A percentile compares a stretch with the other conserved stretches of the same genome.
phyloP scores from a whole-genome alignment of 1,139 yeast species.

The Suhomyces atakaporum region DNA sequence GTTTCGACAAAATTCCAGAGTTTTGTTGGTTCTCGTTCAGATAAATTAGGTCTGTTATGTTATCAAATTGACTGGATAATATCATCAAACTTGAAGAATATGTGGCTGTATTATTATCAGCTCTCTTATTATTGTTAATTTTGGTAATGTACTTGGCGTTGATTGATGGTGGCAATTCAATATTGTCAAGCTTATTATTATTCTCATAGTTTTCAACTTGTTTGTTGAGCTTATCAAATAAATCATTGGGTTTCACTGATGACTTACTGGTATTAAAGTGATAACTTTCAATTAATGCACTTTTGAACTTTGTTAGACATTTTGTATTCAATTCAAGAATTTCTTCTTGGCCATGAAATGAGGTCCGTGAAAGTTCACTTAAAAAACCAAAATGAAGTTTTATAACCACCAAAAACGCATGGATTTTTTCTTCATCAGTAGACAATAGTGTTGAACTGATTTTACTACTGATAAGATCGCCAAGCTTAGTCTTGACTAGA shows the following conservation, averaged over 20 bases:
- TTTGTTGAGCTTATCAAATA: constrained; percentile 2
- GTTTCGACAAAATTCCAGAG: constrained; percentile 8
- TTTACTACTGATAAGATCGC: constrained; percentile 29
- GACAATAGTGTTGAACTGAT: constrained; percentile 28
- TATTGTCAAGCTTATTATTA: constrained; percentile 34
- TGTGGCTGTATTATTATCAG: constrained; percentile 6
- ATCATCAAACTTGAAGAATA: constrained; percentile 23
- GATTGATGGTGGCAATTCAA: constrained; percentile 43
- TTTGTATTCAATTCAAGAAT: constrained; percentile 15
- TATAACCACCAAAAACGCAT: constrained; percentile 29
- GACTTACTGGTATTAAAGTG: constrained; percentile 14
- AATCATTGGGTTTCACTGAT: neutral
- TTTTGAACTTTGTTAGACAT: constrained; percentile 19
- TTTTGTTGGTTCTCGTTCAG: neutral
- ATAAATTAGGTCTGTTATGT: constrained; percentile 3
- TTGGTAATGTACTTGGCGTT: constrained; percentile 33
- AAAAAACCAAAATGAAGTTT: constrained; percentile 32
- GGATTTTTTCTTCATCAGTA: constrained; percentile 37
- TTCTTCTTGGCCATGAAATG: constrained; percentile 9
- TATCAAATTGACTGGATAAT: constrained; percentile 19
- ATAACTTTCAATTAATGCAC: constrained; percentile 21
- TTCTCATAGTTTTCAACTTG: neutral
- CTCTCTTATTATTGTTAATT: constrained; percentile 6
- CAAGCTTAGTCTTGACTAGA: constrained; percentile 22
- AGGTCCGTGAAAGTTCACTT: constrained; percentile 17